Percentiles rank a stretch among this genome's conserved stretches.
phyloP scores from a whole-genome alignment of 371 early-diverging fungal species.

The Mortierella sp. region DNA sequence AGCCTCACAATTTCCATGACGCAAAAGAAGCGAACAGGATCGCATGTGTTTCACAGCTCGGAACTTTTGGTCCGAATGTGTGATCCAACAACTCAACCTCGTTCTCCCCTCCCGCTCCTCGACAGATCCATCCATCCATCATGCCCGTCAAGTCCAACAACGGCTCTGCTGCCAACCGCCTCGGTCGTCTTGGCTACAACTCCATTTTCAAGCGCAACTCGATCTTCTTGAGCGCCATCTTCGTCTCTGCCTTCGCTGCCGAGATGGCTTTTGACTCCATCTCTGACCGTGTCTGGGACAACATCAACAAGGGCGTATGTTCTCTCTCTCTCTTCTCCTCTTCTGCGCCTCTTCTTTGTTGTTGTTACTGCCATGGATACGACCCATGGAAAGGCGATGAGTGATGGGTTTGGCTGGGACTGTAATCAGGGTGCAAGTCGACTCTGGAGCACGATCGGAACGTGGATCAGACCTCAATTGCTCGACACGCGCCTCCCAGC shows the following conservation, averaged over 20 bases:
- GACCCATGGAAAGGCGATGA: not conserved
- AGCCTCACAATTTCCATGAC: too few relatives aligned
- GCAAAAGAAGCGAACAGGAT: too few relatives aligned
- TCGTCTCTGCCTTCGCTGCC: slow-evolving; percentile 81
- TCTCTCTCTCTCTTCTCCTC: not conserved
- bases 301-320: slow-evolving; percentile 85
- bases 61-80: not conserved
- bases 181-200: slow-evolving; percentile 69
- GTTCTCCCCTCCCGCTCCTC: not conserved
- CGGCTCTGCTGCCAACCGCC: slow-evolving; percentile 53
- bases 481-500: too few relatives aligned
- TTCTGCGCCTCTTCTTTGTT: not conserved
- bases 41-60: not conserved
- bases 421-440: too few relatives aligned
- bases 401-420: too few relatives aligned
- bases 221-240: slow-evolving; percentile 76
- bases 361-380: not conserved
- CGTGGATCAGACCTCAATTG: too few relatives aligned
- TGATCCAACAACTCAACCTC: not conserved
- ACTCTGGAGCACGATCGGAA: too few relatives aligned
- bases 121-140: slow-evolving; percentile 13
- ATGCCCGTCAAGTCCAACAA: slow-evolving; percentile 55
- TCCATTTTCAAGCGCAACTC: slow-evolving; percentile 79
- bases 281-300: slow-evolving; percentile 79
- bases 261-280: slow-evolving; percentile 80